These are phyloP conservation scores for Biscogniauxia sp. DNA, from an alignment of 2,329 filamentous ascomycete genomes.

Conservation along the genomic window DNA sequence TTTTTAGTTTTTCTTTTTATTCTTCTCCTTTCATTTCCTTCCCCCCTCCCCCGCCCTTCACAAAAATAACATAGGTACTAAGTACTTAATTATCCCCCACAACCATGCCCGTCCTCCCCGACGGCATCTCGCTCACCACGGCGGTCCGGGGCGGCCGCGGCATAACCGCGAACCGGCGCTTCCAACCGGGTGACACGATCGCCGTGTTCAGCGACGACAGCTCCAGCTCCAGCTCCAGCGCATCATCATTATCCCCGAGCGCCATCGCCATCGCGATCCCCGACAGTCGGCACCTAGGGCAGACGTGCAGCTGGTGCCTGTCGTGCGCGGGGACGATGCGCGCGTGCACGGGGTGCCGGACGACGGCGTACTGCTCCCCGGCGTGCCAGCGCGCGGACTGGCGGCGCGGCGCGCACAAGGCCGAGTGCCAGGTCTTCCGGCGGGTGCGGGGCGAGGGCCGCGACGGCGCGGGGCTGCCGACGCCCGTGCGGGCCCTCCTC, in stretches of 20 bases:
- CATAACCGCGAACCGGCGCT: constrained; percentile 42
- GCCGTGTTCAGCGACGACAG: constrained; percentile 38
- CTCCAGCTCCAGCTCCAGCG: not conserved
- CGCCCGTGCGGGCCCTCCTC: constrained; percentile 52
- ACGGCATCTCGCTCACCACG: constrained; percentile 10
- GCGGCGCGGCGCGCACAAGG: constrained; percentile 46
- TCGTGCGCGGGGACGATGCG: constrained; percentile 17
- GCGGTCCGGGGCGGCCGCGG: constrained; percentile 39
- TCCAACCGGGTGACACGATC: constrained; percentile 46
- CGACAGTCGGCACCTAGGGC: constrained; percentile 38
- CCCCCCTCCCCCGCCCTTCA: too few relatives aligned
- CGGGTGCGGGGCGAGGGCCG: constrained; percentile 38
- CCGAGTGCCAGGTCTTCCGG: constrained; percentile 50
- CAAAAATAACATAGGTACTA: too few relatives aligned
- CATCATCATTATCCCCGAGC: constrained; percentile 22
- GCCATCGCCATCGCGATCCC: constrained; percentile 44
- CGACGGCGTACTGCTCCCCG: constrained; percentile 52
- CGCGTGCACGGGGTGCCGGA: constrained; percentile 53
- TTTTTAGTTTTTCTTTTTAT: too few relatives aligned
- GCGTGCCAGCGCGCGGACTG: constrained; percentile 56
- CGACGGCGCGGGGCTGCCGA: constrained; percentile 42
- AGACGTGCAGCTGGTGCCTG: constrained; percentile 52
- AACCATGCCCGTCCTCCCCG: constrained; percentile 9
- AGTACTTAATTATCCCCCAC: too few relatives aligned
- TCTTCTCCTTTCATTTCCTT: too few relatives aligned